Evolutionary conservation across 306 rosid species (phyloP).

Genomic region (Cotoneaster glaucophyllus): DNA sequence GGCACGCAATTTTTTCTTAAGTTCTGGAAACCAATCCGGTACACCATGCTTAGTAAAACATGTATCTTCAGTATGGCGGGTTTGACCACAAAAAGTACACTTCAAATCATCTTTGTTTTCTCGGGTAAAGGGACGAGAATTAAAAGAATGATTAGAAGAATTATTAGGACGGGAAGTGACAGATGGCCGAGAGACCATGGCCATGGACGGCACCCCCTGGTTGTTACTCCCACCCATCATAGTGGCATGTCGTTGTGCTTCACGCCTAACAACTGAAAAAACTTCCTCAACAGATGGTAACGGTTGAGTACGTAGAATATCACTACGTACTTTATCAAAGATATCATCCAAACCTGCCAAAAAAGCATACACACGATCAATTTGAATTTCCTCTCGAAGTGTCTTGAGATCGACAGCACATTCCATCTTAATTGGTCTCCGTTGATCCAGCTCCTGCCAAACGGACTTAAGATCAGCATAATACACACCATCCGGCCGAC

Average conservation of each 20-base stretch:
- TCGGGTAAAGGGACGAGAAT: fast-evolving
- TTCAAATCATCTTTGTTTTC: no score
- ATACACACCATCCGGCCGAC: not conserved
- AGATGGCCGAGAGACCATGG: no score
- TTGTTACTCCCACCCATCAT: no score
- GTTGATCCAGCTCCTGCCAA: not conserved
- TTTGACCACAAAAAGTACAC: no score
- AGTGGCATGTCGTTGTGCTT: no score
- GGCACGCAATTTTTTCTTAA: not conserved
- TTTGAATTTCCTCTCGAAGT: not conserved
- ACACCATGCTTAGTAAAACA: no score
- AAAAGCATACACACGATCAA: not conserved
- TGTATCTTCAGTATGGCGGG: no score
- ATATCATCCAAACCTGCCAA: not conserved
- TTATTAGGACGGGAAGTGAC: fast-evolving
- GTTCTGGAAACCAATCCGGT: not conserved
- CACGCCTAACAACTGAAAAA: no score
- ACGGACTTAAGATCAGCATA: not conserved
- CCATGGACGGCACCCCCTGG: fast-evolving
- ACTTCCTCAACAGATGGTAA: not conserved
- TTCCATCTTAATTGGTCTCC: no score
- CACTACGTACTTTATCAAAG: not conserved
- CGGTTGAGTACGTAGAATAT: not conserved
- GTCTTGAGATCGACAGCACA: no score
- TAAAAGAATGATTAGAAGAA: no score